phyloP scores from a whole-genome alignment of 179 eudicot genomes.

The Beta macrorhiza region DNA sequence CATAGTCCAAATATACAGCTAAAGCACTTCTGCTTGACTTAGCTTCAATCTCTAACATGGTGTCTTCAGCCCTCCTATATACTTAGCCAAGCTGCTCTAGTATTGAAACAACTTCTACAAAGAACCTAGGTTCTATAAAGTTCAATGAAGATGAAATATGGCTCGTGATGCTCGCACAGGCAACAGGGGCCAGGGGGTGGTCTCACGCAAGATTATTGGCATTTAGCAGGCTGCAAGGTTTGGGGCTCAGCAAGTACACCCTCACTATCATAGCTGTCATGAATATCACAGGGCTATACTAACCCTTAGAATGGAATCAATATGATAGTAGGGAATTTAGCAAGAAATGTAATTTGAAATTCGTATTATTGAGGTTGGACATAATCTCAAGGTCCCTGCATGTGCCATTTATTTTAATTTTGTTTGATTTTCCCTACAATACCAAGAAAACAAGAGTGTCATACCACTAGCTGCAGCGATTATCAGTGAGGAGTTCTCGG shows the following conservation, averaged over 20 bases:
- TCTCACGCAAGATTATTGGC: neutral
- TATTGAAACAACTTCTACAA: neutral
- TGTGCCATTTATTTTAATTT: neutral
- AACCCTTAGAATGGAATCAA: too few species aligned
- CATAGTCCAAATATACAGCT: too few species aligned
- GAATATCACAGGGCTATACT: too few species aligned
- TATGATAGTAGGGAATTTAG: neutral
- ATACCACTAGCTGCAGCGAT: neutral
- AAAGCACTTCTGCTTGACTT: neutral
- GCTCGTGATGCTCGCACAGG: neutral
- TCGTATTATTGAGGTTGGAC: neutral
- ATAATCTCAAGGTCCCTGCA: neutral
- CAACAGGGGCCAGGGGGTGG: neutral
- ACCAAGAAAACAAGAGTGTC: too few species aligned
- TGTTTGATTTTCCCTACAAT: too few species aligned
- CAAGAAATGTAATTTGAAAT: neutral
- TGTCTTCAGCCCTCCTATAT: neutral
- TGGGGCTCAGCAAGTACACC: neutral
- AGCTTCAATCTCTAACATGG: neutral
- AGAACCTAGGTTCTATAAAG: neutral
- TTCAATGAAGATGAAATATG: neutral
- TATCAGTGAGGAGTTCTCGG: neutral
- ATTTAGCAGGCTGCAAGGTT: too few species aligned
- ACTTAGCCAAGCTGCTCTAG: neutral
- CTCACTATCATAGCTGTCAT: neutral